Percentiles rank a stretch among this genome's conserved stretches.
phyloP scores from a whole-genome alignment of 805 yeast genomes.

The Ogataea degrootiae region DNA sequence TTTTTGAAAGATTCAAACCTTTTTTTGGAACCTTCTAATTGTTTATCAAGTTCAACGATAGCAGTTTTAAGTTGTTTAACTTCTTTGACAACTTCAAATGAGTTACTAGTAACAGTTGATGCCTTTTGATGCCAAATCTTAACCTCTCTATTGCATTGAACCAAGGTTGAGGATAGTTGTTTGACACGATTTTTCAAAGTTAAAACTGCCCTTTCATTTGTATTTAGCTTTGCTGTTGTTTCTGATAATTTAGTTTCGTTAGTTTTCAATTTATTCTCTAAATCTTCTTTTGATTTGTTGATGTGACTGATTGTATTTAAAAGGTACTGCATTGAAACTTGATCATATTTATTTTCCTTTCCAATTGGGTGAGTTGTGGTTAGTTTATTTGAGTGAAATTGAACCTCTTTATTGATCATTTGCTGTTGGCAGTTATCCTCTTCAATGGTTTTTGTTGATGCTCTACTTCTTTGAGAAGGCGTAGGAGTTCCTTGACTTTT shows the following conservation, averaged over 20 bases:
- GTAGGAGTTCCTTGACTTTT: constrained; percentile 1
- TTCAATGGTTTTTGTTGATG: neutral
- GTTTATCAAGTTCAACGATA: constrained; percentile 4
- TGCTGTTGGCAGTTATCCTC: neutral
- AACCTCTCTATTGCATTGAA: constrained; percentile 1
- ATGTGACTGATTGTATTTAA: constrained; percentile 14
- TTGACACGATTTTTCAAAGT: constrained; percentile 7
- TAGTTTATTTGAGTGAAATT: neutral
- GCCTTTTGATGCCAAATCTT: constrained; percentile 4
- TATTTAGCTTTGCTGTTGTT: constrained; percentile 3
- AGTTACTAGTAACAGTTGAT: neutral
- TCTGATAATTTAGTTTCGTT: constrained; percentile 4
- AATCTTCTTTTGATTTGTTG: constrained; percentile 6
- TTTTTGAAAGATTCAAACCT: constrained; percentile 14
- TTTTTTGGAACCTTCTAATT: constrained; percentile 7
- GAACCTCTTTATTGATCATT: neutral
- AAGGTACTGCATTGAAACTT: constrained; percentile 17
- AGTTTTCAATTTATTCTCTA: constrained; percentile 6
- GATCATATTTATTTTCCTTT: constrained; percentile 1
- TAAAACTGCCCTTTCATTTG: constrained; percentile 3
- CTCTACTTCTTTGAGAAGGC: neutral
- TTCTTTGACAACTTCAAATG: constrained; percentile 5
- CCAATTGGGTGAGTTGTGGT: neutral
- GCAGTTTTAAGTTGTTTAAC: constrained; percentile 6
- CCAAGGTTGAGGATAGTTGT: constrained; percentile 4